Evolutionary conservation across 2,329 filamentous ascomycete species (phyloP).

Genomic region (Neurospora crassa): DNA sequence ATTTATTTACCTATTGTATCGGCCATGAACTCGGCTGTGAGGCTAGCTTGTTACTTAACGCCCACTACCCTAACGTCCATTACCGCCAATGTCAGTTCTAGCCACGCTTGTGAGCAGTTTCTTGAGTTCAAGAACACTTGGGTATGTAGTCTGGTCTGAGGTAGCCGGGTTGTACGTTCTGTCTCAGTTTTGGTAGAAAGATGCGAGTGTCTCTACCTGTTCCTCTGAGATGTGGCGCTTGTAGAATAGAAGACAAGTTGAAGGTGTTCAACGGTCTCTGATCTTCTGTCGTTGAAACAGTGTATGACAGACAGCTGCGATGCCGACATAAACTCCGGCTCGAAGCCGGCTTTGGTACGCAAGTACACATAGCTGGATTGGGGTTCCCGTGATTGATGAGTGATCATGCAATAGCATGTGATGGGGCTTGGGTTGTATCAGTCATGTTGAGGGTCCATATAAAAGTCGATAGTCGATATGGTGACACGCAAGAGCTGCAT

Average conservation of each 20-base stretch:
- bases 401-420: neutral
- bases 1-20: neutral
- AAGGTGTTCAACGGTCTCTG: neutral
- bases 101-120: neutral
- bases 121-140: neutral
- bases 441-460: neutral
- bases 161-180: neutral
- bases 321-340: neutral
- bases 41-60: neutral
- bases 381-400: neutral
- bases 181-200: neutral
- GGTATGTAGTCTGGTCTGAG: neutral
- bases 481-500: neutral
- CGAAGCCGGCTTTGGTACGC: neutral
- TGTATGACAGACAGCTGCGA: too few species aligned
- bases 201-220: neutral
- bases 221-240: neutral
- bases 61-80: neutral
- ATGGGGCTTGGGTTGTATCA: neutral
- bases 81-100: neutral
- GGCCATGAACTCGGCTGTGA: neutral
- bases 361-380: neutral
- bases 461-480: neutral
- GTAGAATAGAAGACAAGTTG: neutral
- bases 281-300: neutral